Evolutionary conservation across 768 basidiomycete genomes (phyloP).

Genomic region (Suillus subalutaceus): DNA sequence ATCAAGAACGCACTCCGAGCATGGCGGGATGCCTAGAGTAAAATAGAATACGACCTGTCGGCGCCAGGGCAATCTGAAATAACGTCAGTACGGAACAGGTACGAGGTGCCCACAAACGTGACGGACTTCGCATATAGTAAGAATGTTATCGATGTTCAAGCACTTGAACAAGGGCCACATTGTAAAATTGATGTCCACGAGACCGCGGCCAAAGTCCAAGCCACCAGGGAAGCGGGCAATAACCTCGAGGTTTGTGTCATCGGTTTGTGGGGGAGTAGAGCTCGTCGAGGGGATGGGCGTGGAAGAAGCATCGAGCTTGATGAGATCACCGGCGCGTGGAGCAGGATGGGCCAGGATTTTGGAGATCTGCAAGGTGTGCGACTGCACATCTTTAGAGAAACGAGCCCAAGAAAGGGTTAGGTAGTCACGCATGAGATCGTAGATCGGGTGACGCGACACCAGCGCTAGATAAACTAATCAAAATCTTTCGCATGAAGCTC

Average conservation of each 20-base stretch:
- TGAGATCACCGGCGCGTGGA: conserved; percentile 83
- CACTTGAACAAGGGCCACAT: conserved; percentile 97
- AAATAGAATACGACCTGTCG: conserved; percentile 86
- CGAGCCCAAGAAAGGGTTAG: conserved; percentile 95
- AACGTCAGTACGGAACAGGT: not conserved
- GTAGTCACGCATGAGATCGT: conserved; percentile 94
- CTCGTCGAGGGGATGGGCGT: conserved; percentile 49
- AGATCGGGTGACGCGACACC: conserved; percentile 91
- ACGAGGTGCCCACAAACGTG: not conserved
- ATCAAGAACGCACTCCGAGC: conserved; percentile 64
- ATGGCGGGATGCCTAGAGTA: conserved; percentile 89
- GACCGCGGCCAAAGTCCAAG: conserved; percentile 86
- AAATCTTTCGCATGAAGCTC: conserved; percentile 10
- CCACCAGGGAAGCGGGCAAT: conserved; percentile 92
- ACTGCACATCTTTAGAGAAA: conserved; percentile 92
- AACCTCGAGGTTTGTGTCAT: conserved; percentile 69
- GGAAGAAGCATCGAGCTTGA: conserved; percentile 83
- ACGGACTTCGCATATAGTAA: conserved; percentile 86
- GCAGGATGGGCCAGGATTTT: conserved; percentile 88
- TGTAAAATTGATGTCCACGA: conserved; percentile 93
- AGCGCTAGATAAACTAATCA: conserved; percentile 52
- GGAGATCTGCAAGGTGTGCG: conserved; percentile 87
- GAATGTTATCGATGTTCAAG: conserved; percentile 89
- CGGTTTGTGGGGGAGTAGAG: conserved; percentile 15
- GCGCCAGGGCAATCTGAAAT: conserved; percentile 77